Base-by-base conservation (phyloP, 805 yeast genomes). In the Cyberlindnera veronae region DNA sequence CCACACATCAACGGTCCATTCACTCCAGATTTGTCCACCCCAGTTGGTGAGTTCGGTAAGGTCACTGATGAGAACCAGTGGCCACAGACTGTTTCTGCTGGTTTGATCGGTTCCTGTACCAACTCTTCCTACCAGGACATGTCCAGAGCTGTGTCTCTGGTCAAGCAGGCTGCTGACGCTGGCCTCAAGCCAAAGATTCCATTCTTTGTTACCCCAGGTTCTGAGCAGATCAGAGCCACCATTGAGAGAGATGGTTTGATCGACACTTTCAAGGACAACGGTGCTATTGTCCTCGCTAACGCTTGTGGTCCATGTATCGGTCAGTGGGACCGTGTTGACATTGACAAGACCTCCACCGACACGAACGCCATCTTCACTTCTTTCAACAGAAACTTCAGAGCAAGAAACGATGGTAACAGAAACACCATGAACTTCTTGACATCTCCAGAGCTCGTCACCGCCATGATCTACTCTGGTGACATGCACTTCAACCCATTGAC, bases 281-380 rank as follows among this genome's bases (percentile, higher is more conserved):
- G 97, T 55, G 98, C 95, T 64, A 76, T 83, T 46, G 97, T 91
- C 41, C 74, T 91, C 62, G 97, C 98, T 47, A 91, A 91, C 64
- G 98, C 98, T 44, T 91, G 98, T 76, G 98, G 98, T 61, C 98
- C 98, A 63, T 90, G 98, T 78, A 90, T 90, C 63, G 98, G 98
- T 61, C 97, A 91, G 76, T 91, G 98, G 98, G 96, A 90, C 67
- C 84, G 98, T 71, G 84, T 76, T 60, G 90, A 86, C 65, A 79
- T 87, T 32, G 64, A 76, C 66, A 81, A 86, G 74, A 88, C 86
- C 21, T 74, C 83, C 6, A 70, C 72, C 64, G 95, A 86, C 68
- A 84, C 87, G 72, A 91, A 91, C 78, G 91, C 97, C 58, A 91
- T 91, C 68, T 91, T 91, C 60, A 86, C 97, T 30, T 88, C 96